These are phyloP conservation scores for Thelonectria olida DNA, from an alignment of 2,329 filamentous ascomycete genomes.

Conservation along the genomic window DNA sequence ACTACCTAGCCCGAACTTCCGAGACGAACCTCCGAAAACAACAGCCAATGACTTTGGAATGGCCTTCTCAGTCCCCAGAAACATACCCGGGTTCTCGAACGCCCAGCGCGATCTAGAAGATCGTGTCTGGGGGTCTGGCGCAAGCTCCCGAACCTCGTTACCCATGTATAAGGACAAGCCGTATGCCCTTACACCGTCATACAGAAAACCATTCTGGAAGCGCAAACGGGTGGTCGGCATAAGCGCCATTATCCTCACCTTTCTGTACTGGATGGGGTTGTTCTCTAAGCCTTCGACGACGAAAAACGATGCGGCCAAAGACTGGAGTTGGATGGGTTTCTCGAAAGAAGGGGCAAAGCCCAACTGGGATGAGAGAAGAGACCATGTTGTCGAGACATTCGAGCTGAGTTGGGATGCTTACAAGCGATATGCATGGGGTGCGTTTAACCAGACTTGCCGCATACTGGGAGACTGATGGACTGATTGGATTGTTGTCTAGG, in stretches of 20 bases:
- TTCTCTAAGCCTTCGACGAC: slow-evolving; percentile 53
- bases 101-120: slow-evolving; percentile 73
- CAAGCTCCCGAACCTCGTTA: slow-evolving; percentile 57
- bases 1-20: slow-evolving; percentile 54
- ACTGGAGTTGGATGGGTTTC: slow-evolving; percentile 67
- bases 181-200: slow-evolving; percentile 72
- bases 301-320: slow-evolving; percentile 49
- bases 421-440: slow-evolving; percentile 93
- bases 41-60: slow-evolving; percentile 63
- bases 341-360: slow-evolving; percentile 57
- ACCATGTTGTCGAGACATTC: slow-evolving; percentile 89
- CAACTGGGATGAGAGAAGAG: slow-evolving; percentile 81
- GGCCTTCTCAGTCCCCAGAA: slow-evolving; percentile 74
- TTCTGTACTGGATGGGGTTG: slow-evolving; percentile 77
- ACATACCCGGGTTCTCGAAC: slow-evolving; percentile 74
- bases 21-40: slow-evolving; percentile 59
- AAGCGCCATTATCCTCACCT: slow-evolving; percentile 61
- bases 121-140: slow-evolving; percentile 66
- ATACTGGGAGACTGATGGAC: slow-evolving; percentile 37
- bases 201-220: slow-evolving; percentile 67
- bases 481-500: slow-evolving; percentile 54
- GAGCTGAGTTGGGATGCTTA: slow-evolving; percentile 93
- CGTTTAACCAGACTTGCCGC: slow-evolving; percentile 43
- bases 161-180: slow-evolving; percentile 99
- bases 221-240: slow-evolving; percentile 68